Conservation (phyloP, 371 early-diverging fungal genomes). For the Mucor racemosus region DNA sequence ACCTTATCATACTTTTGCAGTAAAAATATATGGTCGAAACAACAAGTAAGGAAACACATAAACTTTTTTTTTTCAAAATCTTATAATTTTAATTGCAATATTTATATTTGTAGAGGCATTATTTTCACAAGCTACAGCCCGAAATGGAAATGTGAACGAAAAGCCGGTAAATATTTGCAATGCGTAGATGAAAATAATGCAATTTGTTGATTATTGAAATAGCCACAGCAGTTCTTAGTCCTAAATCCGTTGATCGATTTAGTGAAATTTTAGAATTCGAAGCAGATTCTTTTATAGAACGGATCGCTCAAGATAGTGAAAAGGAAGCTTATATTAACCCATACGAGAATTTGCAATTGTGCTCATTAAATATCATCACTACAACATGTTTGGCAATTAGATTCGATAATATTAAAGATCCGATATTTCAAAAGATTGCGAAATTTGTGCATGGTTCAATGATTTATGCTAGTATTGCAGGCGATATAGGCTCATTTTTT, state of each 20-base stretch:
- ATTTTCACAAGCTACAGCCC: background rate
- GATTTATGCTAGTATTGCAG: slow-evolving; percentile 10
- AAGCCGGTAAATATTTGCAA: slow-evolving; percentile 1
- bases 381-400: background rate
- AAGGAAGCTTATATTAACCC: slow-evolving; percentile 3
- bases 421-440: slow-evolving; percentile 10
- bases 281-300: background rate
- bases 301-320: background rate
- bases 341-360: slow-evolving; percentile 5
- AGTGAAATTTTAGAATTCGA: slow-evolving; percentile 3
- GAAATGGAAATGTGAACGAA: slow-evolving; percentile 4
- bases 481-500: slow-evolving; percentile 14
- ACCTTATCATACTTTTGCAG: slow-evolving; percentile 8
- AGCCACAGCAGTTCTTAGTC: slow-evolving; percentile 15
- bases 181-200: background rate
- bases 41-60: slow-evolving; percentile 14
- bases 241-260: slow-evolving; percentile 12
- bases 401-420: slow-evolving; percentile 3
- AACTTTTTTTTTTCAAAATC: background rate
- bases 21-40: slow-evolving; percentile 18
- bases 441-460: background rate
- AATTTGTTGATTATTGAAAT: background rate
- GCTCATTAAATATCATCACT: slow-evolving; percentile 19
- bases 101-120: slow-evolving; percentile 3
- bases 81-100: too few species aligned